phyloP scores from a whole-genome alignment of 305 asterid genomes.

The Ajuga reptans region DNA sequence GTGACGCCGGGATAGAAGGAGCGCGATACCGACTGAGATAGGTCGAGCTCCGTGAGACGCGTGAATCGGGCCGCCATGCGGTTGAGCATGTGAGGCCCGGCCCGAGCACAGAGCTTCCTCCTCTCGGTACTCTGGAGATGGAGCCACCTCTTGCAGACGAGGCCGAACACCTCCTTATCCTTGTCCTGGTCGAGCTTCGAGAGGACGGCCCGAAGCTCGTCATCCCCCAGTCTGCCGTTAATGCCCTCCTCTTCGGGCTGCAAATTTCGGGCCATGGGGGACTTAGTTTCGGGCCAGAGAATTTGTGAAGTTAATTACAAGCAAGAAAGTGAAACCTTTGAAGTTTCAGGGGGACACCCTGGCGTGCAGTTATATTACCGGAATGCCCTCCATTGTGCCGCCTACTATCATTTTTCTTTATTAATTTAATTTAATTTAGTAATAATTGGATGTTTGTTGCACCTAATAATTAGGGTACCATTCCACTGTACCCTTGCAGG shows the following conservation, averaged over 20 bases:
- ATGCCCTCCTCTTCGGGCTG: constrained; percentile 31
- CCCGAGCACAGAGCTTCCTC: constrained; percentile 61
- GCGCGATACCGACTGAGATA: constrained; percentile 70
- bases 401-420: no score
- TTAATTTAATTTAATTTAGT: no score
- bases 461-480: not conserved
- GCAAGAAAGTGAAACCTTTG: not conserved
- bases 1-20: constrained; percentile 91
- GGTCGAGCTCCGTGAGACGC: constrained; percentile 61
- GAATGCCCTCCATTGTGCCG: not conserved
- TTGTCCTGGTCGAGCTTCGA: constrained; percentile 39
- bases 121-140: constrained; percentile 69
- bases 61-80: constrained; percentile 67
- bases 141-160: constrained; percentile 89
- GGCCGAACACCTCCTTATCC: constrained; percentile 68
- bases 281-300: not conserved
- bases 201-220: constrained; percentile 63
- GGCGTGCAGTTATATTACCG: not conserved
- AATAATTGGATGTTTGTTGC: not conserved
- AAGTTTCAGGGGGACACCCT: not conserved
- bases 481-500: no score
- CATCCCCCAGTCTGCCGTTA: constrained; percentile 59
- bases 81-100: constrained; percentile 86
- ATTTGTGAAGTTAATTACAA: not conserved
- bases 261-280: constrained; percentile 6